Evolutionary conservation across 805 yeast genomes (phyloP), one percentile per base, ranked within the genome.

Genomic region (Kazachstania martiniae): DNA sequence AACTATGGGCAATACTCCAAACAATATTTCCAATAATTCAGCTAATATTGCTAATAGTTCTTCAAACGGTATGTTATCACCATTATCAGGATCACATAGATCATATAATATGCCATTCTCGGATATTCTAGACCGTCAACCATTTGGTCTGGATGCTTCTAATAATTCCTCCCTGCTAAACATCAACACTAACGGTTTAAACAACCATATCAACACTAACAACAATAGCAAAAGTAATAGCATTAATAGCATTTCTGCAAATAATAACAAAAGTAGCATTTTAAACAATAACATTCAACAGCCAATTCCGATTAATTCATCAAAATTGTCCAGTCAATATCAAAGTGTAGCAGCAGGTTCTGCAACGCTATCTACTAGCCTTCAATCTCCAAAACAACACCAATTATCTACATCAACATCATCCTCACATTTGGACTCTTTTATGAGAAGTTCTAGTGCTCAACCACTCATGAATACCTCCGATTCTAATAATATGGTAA

Each of bases 291-390:
- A 19, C 10, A 19, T 19, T 19, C 27, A 16, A 12, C 18, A 10
- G 17, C 17, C 24, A 3, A 39, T 31, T 34, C 40, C 17, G 42
- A 36, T 25, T 4, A 23, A 34, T 23, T 8, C 35, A 22, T n/a
- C 21, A 12, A 14, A 16, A 18, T 18, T 18, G 10, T 8, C 9
- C 10, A 19, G 9, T 8, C 8, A 10, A 8, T 19, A 19, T 10
- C 22, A 19, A 13, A 26, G 27, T 12, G n/a, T 28, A 38, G 41
- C 52, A 47, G 54, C 52, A 39, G 54, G 54, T 35, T 45, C 54
- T 47, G 51, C 46, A 37, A 45, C 43, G 29, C 32, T 34, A 13
- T 28, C 35, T 21, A 43, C 53, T 10, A 46, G 51, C 38, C 33
- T 46, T 27, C 49, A 44, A 25, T 46, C 53, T 4, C 41, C 45